phyloP scores from a whole-genome alignment of 306 rosid genomes.

The Cucumis cinereus region DNA sequence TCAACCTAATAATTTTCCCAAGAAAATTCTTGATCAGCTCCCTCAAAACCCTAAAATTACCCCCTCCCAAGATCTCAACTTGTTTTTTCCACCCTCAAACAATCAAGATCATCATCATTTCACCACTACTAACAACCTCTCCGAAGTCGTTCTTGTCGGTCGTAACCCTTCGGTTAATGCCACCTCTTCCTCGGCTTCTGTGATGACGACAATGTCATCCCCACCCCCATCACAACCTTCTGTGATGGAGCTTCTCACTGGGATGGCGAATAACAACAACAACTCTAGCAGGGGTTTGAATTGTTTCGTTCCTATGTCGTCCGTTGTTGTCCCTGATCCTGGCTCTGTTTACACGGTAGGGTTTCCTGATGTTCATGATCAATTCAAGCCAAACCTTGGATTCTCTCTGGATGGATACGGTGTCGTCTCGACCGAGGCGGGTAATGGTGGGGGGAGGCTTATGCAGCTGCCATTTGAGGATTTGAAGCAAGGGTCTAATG shows the following conservation, averaged over 20 bases:
- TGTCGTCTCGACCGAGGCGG: constrained; percentile 9
- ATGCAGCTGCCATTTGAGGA: constrained; percentile 52
- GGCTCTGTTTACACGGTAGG: constrained; percentile 21
- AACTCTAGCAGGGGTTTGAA: constrained; percentile 44
- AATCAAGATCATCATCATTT: not conserved
- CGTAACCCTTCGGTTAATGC: not conserved
- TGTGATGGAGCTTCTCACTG: constrained; percentile 57
- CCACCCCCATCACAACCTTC: constrained; percentile 15
- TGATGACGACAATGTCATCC: not conserved
- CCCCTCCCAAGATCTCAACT: constrained; percentile 49
- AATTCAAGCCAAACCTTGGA: constrained; percentile 49
- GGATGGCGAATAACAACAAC: constrained; percentile 15
- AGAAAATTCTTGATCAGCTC: constrained; percentile 31
- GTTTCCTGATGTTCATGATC: constrained; percentile 25
- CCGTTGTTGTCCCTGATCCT: constrained; percentile 20
- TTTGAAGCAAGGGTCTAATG: constrained; percentile 32
- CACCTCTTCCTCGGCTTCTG: not conserved
- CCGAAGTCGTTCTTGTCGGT: constrained; percentile 13
- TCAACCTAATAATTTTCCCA: not conserved
- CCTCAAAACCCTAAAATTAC: constrained; percentile 20
- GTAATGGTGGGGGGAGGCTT: constrained; percentile 27
- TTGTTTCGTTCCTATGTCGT: constrained; percentile 36
- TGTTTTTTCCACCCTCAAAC: constrained; percentile 22
- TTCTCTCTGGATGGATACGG: constrained; percentile 45
- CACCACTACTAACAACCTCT: not conserved